Evolutionary conservation across 495 filamentous ascomycete genomes (phyloP), one percentile per base, ranked within the genome.

Genomic region (Pyrenopolyporus hunteri): DNA sequence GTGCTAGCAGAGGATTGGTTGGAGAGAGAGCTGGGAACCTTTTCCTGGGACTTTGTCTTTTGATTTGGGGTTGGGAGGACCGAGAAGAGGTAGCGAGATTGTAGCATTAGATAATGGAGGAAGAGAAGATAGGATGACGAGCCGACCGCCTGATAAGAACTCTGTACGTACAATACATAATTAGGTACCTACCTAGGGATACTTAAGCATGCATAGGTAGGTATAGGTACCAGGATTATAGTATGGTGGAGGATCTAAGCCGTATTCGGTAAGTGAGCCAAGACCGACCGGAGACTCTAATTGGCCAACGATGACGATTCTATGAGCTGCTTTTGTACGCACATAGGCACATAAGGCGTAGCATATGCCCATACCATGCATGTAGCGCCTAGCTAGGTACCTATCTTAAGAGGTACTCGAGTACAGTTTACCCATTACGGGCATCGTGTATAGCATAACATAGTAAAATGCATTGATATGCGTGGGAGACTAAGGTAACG

Each of bases 121-220:
- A 13, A 40, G 43, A 60, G 48, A 46, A 61, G 46, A 53, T 53
- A 66, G 63, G 51, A 64, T 64, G 53, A 66, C 57, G 57, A 66
- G 57, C 63, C 63, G 57, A 66, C 63, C 57, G 57, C 51, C 63
- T 66, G 63, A 66, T 66, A 66, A 66, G 63, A 59, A 8, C 23
- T 20, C 20, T 8, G 10, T n/a, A 42, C 5, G 37, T 33, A 33
- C n/a, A n/a, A n/a, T n/a, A n/a, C n/a, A 3, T 39, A 39, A 17
- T 13, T 33, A 33, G 31, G 31, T 33, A 33, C 11, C n/a, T 16
- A 36, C 13, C n/a, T 36, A 36, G 11, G 32, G n/a, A n/a, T n/a
- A n/a, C n/a, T n/a, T n/a, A n/a, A n/a, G n/a, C n/a, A n/a, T n/a
- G n/a, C n/a, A n/a, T n/a, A n/a, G n/a, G n/a, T n/a, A n/a, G n/a